These are phyloP conservation scores for Microcyclospora pomicola DNA, from an alignment of 2,329 filamentous ascomycete species.

Conservation along the genomic window DNA sequence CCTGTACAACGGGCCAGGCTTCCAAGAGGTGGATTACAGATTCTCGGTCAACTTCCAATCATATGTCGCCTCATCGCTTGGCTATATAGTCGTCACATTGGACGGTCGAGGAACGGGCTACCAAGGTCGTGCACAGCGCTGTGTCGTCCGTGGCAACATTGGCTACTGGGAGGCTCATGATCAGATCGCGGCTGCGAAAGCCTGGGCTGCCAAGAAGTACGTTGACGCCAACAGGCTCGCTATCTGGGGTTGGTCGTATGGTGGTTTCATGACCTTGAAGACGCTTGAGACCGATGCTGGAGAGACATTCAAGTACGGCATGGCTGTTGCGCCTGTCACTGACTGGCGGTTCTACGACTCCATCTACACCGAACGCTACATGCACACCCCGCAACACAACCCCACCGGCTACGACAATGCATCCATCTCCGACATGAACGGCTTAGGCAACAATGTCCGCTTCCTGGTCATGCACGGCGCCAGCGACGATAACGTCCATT, in stretches of 20 bases:
- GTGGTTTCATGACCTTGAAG: slow-evolving; percentile 90
- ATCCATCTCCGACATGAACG: slow-evolving; percentile 58
- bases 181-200: slow-evolving; percentile 76
- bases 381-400: slow-evolving; percentile 86
- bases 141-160: slow-evolving; percentile 68
- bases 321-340: slow-evolving; percentile 96
- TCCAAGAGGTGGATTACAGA: slow-evolving; percentile 52
- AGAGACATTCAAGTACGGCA: slow-evolving; percentile 83
- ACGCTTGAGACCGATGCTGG: slow-evolving; percentile 85
- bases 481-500: slow-evolving; percentile 95
- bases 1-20: slow-evolving; percentile 89
- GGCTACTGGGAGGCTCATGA: slow-evolving; percentile 76
- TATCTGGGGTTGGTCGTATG: slow-evolving; percentile 98
- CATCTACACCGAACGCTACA: slow-evolving; percentile 92
- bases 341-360: slow-evolving; percentile 94
- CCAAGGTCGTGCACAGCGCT: slow-evolving; percentile 70
- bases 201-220: slow-evolving; percentile 59
- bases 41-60: slow-evolving; percentile 68
- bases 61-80: slow-evolving; percentile 70
- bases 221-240: slow-evolving; percentile 71
- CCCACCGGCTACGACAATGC: slow-evolving; percentile 59
- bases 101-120: slow-evolving; percentile 89
- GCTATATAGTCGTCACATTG: slow-evolving; percentile 88
- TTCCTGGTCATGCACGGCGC: slow-evolving; percentile 94
- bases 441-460: slow-evolving; percentile 61